Percentiles rank a stretch among this genome's conserved stretches.
phyloP scores from a whole-genome alignment of 805 yeast species.

The Pichia occidentalis region DNA sequence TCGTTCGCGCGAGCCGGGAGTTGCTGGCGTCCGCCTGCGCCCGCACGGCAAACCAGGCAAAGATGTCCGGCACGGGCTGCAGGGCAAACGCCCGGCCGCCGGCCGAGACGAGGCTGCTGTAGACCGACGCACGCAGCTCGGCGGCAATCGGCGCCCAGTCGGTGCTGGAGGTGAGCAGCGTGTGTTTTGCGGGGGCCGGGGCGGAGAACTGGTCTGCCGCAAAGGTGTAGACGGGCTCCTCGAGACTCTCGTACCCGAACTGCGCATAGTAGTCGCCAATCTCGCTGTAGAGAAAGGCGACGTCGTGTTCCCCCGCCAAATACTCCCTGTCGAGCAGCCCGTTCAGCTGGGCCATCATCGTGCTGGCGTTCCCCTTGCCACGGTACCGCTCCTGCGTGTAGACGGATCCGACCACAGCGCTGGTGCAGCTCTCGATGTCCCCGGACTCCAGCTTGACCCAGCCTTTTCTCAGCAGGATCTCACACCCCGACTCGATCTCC shows the following conservation, averaged over 20 bases:
- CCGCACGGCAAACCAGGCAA: constrained; percentile 39
- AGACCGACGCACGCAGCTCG: constrained; percentile 22
- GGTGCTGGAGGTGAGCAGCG: no score
- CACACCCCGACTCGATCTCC: constrained; percentile 20
- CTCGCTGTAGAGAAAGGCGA: constrained; percentile 59
- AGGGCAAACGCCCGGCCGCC: constrained; percentile 23
- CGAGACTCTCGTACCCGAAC: constrained; percentile 45
- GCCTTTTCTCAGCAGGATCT: constrained; percentile 24
- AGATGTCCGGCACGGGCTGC: constrained; percentile 30
- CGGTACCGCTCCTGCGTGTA: constrained; percentile 44
- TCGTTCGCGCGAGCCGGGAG: no score
- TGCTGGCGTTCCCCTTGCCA: constrained; percentile 48
- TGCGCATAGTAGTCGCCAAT: constrained; percentile 59
- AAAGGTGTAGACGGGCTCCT: constrained; percentile 17
- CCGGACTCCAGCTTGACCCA: constrained; percentile 9
- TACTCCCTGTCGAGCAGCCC: constrained; percentile 13
- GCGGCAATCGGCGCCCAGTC: constrained; percentile 63
- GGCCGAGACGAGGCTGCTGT: constrained; percentile 7
- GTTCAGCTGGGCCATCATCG: constrained; percentile 37
- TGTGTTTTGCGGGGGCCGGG: no score
- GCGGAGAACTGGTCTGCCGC: no score
- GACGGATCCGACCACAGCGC: constrained; percentile 51
- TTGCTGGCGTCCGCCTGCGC: constrained; percentile 15
- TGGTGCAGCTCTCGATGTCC: constrained; percentile 7
- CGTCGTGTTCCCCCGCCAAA: constrained; percentile 26